Evolutionary conservation across 2,329 filamentous ascomycete genomes (phyloP), one percentile per base, ranked within the genome.

Genomic region (Epichloe uncinata): DNA sequence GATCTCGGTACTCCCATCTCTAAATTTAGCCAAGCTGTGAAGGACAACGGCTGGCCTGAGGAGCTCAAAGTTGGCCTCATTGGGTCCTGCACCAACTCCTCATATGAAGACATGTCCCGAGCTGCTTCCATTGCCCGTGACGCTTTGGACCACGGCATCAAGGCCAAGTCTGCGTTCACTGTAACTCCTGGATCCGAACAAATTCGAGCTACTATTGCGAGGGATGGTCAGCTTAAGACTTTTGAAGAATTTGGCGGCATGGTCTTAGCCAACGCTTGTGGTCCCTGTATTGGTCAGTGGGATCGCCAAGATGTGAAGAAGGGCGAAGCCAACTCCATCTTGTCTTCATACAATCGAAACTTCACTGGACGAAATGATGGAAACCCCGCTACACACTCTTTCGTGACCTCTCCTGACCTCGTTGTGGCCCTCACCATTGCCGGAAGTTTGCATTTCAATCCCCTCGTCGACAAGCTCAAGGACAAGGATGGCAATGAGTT

Each of bases 281-380:
- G 85, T 60, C 85, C 86, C 59, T 93, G 87, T 73, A 90, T 94
- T 67, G 89, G 87, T 52, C 91, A 97, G 72, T 97, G 93, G 93
- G 89, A 96, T 65, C 85, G 93, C 59, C 77, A 74, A 57, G 91
- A 97, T 60, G 88, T 96, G 50, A 85, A 90, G 79, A 96, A 97
- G 81, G 91, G 91, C 58, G 83, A 87, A 61, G 75, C 89, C 63
- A 98, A 98, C 82, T 94, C 89, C 6, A 98, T 98, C 68, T 77
- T 98, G 67, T 96, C 90, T 44, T 97, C 93, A 30, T 98, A 96
- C 84, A 98, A 98, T 85, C 89, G 93, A 72, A 97, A 98, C 82
- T 97, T 98, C 77, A 97, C 91, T 54, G 91, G 91, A 58, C 88
- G 93, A 67, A 97, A 97, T 70, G 90, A 95, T 60, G 89, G 87